A percentile compares a stretch with the other conserved stretches of the same genome.
phyloP scores from a whole-genome alignment of 2,329 filamentous ascomycete genomes.

The Alternaria hordeiaustralica region DNA sequence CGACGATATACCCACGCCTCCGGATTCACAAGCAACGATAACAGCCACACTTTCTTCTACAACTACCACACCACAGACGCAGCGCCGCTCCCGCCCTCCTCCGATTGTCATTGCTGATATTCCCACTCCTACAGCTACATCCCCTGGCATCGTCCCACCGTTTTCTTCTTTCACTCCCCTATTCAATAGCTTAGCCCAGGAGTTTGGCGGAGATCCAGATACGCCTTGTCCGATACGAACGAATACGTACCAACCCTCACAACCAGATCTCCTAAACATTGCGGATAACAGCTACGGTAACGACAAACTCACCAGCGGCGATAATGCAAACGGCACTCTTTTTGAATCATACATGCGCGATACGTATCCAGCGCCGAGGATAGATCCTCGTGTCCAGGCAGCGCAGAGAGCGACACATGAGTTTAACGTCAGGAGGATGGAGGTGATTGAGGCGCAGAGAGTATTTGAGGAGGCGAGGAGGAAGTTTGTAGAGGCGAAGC shows the following conservation, averaged over 20 bases:
- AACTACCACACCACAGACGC: not conserved
- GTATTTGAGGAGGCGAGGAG: conserved; percentile 1
- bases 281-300: not conserved
- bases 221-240: not conserved
- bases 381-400: conserved; percentile 1
- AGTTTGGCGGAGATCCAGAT: not conserved
- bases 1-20: not conserved
- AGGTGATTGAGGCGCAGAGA: conserved; percentile 3
- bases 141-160: not conserved
- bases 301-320: not conserved
- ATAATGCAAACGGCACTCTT: not conserved
- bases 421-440: conserved; percentile 7
- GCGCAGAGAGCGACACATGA: conserved; percentile 11
- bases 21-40: not conserved
- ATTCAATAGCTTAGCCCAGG: not conserved
- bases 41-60: not conserved
- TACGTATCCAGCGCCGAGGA: not conserved
- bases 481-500: conserved; percentile 6
- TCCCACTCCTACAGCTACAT: not conserved
- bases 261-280: not conserved
- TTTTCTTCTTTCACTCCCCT: not conserved
- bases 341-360: not conserved
- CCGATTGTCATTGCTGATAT: not conserved
- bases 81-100: not conserved
- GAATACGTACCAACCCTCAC: not conserved